Conservation (phyloP, 805 yeast species). For the Scheffersomyces spartinae region DNA sequence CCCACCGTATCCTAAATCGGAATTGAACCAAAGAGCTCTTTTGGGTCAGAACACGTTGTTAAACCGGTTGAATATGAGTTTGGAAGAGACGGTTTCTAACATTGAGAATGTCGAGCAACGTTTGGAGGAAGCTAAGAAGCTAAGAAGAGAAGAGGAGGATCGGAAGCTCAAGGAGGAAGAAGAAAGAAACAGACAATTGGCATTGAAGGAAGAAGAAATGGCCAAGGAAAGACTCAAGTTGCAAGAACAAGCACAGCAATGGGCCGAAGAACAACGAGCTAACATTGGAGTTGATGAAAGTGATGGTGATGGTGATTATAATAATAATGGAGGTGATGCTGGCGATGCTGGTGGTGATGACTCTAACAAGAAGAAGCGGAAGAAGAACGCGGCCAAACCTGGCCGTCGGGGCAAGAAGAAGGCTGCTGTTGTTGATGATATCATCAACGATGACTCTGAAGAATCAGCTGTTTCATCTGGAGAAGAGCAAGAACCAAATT, state of each 20-base stretch:
- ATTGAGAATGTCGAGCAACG: conserved; percentile 47
- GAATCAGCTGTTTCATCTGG: conserved; percentile 11
- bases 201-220: conserved; percentile 33
- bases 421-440: conserved; percentile 14
- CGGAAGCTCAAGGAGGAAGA: conserved; percentile 25
- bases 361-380: conserved; percentile 5
- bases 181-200: conserved; percentile 30
- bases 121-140: conserved; percentile 61
- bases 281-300: conserved; percentile 24
- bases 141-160: conserved; percentile 45
- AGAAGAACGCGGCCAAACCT: conserved; percentile 11
- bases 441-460: conserved; percentile 20
- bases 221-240: conserved; percentile 35
- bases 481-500: conserved; percentile 6
- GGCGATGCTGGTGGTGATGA: conserved; percentile 18
- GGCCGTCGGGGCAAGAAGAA: conserved; percentile 11
- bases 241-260: conserved; percentile 46
- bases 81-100: conserved; percentile 61
- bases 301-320: conserved; percentile 15
- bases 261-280: conserved; percentile 37
- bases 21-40: conserved; percentile 75
- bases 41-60: conserved; percentile 70
- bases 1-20: conserved; percentile 73
- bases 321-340: conserved; percentile 6
- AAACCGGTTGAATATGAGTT: conserved; percentile 56